Conservation (phyloP, 768 basidiomycete species). For the Lentinula sp. region DNA sequence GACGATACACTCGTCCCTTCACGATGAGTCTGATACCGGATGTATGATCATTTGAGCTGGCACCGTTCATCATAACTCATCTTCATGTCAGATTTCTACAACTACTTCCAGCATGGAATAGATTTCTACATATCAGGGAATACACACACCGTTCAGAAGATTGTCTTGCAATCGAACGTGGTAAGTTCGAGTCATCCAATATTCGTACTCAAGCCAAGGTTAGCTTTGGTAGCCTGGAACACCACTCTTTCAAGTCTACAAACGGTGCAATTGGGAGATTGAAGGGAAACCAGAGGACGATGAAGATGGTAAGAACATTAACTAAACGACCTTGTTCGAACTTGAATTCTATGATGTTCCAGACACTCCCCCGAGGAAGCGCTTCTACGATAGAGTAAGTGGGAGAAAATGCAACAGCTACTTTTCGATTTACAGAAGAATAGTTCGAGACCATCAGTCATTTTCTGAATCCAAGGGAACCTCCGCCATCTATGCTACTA, state of each 20-base stretch:
- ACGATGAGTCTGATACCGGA: slow-evolving; percentile 46
- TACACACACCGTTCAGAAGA: slow-evolving; percentile 74
- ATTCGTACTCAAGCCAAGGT: background rate
- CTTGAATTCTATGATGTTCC: background rate
- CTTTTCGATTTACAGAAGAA: background rate
- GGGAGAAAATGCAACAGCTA: background rate
- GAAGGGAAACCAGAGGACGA: slow-evolving; percentile 77
- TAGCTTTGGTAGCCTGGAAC: slow-evolving; percentile 65
- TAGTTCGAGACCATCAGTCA: slow-evolving; percentile 77
- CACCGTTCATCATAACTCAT: background rate
- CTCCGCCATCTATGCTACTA: slow-evolving; percentile 74
- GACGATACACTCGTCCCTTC: slow-evolving; percentile 65
- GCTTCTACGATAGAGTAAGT: slow-evolving; percentile 62
- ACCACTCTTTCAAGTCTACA: slow-evolving; percentile 84
- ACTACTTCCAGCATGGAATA: slow-evolving; percentile 88
- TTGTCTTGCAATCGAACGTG: slow-evolving; percentile 82
- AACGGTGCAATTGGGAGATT: slow-evolving; percentile 88
- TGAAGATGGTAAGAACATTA: slow-evolving; percentile 55
- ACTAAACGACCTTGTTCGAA: background rate
- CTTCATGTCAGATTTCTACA: slow-evolving; percentile 70
- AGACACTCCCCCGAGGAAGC: slow-evolving; percentile 74
- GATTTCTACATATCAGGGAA: slow-evolving; percentile 78
- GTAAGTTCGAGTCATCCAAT: slow-evolving; percentile 39
- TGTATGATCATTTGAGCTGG: slow-evolving; percentile 27
- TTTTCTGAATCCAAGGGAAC: slow-evolving; percentile 68